phyloP scores from a whole-genome alignment of 352 stramenopile species.

The Globisporangium echinulatum region DNA sequence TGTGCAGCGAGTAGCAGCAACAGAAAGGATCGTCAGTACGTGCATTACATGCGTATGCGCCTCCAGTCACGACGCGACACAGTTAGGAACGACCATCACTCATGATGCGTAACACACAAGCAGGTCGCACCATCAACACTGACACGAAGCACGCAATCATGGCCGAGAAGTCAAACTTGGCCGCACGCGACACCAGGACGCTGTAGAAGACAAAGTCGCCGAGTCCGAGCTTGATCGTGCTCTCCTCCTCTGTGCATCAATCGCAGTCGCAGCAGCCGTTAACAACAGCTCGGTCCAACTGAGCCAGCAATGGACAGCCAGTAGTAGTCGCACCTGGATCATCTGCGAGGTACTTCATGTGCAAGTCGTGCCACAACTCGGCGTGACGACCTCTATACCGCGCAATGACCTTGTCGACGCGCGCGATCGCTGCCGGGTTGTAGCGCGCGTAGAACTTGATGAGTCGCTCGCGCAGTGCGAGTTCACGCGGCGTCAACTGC shows the following conservation, averaged over 20 bases:
- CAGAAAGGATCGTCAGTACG: no score
- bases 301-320: no score
- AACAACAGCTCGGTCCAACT: background rate
- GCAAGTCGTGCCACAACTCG: conserved; percentile 75
- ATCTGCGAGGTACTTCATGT: conserved; percentile 61
- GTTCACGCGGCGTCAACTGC: conserved; percentile 60
- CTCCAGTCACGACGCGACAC: no score
- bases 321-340: conserved; percentile 30
- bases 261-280: background rate
- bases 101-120: background rate
- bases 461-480: conserved; percentile 31
- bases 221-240: conserved; percentile 92
- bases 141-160: conserved; percentile 92
- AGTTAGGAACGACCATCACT: no score
- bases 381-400: conserved; percentile 66
- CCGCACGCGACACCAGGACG: conserved; percentile 95
- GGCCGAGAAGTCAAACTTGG: conserved; percentile 93
- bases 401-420: conserved; percentile 69
- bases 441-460: conserved; percentile 62
- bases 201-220: conserved; percentile 99
- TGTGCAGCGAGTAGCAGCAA: conserved; percentile 14
- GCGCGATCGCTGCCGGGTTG: conserved; percentile 54
- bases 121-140: conserved; percentile 84
- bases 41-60: no score
- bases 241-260: conserved; percentile 39